These are phyloP conservation scores for Plantago rigida DNA, from an alignment of 305 asterid genomes.

Conservation along the genomic window DNA sequence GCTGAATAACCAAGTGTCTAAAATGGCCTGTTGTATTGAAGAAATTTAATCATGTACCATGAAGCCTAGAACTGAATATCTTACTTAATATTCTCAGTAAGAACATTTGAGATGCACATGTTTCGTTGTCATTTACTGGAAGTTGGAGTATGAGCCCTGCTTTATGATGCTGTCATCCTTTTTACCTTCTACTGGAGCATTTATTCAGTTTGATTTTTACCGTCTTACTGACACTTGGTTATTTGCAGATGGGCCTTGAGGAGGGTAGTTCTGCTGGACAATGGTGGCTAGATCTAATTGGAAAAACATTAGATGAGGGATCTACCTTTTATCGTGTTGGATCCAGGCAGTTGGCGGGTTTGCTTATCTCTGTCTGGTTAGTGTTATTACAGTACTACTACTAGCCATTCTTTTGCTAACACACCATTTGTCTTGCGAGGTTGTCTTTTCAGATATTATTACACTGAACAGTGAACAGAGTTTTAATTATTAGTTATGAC, in stretches of 20 bases:
- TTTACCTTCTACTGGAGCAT: conserved; percentile 1
- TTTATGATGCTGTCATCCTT: conserved; percentile 9
- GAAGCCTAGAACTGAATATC: too few relatives aligned
- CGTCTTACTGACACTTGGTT: conserved; percentile 12
- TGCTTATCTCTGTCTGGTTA: conserved; percentile 88
- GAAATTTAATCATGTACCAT: too few relatives aligned
- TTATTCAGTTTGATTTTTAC: conserved; percentile 7
- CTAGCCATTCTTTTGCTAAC: not conserved
- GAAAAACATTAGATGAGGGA: conserved; percentile 81
- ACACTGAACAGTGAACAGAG: too few relatives aligned
- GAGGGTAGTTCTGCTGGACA: conserved; percentile 97
- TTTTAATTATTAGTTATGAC: too few relatives aligned
- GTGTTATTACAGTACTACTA: conserved; percentile 23
- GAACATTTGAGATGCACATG: too few relatives aligned
- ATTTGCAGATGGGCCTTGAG: conserved; percentile 73
- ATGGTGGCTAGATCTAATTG: conserved; percentile 95
- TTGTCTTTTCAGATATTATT: not conserved
- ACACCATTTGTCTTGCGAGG: not conserved
- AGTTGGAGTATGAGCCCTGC: not conserved
- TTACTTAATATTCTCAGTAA: too few relatives aligned
- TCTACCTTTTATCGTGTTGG: conserved; percentile 75
- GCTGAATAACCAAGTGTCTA: too few relatives aligned
- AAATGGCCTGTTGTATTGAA: too few relatives aligned
- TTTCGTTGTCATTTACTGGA: too few relatives aligned
- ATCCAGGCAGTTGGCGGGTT: conserved; percentile 95